These are phyloP conservation scores for Alternaria metachromatica DNA, from an alignment of 2,329 filamentous ascomycete species.

Conservation along the genomic window DNA sequence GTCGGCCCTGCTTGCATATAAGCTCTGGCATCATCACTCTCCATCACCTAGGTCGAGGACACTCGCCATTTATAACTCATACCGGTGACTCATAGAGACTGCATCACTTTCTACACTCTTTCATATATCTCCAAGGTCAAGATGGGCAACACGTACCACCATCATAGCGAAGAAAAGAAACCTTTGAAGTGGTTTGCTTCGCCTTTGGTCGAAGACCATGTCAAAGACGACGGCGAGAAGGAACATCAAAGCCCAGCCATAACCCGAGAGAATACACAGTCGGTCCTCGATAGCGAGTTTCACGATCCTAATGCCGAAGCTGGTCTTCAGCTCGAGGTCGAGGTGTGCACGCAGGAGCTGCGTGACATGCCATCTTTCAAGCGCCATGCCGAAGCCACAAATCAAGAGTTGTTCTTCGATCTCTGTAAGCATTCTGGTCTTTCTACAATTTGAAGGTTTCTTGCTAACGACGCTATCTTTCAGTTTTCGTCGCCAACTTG, in stretches of 20 bases:
- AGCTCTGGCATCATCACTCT: neutral
- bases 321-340: neutral
- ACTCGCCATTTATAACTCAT: neutral
- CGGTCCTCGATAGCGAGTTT: neutral
- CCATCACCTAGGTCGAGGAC: neutral
- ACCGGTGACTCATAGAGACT: neutral
- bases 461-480: neutral
- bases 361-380: neutral
- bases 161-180: neutral
- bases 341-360: neutral
- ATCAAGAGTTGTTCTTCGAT: constrained; percentile 7
- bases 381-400: constrained; percentile 2
- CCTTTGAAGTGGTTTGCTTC: constrained; percentile 1
- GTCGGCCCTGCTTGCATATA: neutral
- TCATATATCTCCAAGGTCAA: neutral
- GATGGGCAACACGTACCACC: neutral
- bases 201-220: neutral
- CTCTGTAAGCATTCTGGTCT: neutral
- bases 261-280: neutral
- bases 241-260: neutral
- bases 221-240: neutral
- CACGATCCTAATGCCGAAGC: neutral
- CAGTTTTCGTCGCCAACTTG: constrained; percentile 55
- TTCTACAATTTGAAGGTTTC: neutral
- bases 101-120: neutral